Evolutionary conservation across 805 yeast genomes (phyloP).

Genomic region (Candida endomychidarum): DNA sequence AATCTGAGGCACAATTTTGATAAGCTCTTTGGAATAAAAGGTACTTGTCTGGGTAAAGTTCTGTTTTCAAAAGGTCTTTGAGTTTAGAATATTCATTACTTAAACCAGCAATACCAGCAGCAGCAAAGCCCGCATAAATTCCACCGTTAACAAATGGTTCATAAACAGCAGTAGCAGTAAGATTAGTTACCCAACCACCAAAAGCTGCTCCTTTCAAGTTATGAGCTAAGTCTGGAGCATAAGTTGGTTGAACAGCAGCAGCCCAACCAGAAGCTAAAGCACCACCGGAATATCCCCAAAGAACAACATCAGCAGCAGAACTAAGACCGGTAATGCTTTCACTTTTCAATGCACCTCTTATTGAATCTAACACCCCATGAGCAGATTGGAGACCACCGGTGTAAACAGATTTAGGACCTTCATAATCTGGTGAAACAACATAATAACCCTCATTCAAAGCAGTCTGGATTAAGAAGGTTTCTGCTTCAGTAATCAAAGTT

Average conservation of each 20-base stretch:
- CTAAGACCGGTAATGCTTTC: conserved; percentile 19
- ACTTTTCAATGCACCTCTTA: conserved; percentile 26
- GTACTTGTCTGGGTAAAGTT: conserved; percentile 9
- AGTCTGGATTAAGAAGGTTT: conserved; percentile 18
- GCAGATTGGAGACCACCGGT: conserved; percentile 35
- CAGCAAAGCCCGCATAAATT: conserved; percentile 28
- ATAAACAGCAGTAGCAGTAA: conserved; percentile 25
- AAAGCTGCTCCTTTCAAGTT: conserved; percentile 30
- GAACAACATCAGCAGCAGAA: conserved; percentile 17
- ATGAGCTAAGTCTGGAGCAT: conserved; percentile 31
- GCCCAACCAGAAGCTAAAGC: conserved; percentile 41
- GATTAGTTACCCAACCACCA: conserved; percentile 37
- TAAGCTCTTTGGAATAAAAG: conserved; percentile 10
- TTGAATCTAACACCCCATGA: conserved; percentile 28
- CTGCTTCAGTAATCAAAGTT: conserved; percentile 17
- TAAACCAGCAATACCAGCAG: conserved; percentile 31
- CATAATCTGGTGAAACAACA: conserved; percentile 35
- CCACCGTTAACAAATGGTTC: conserved; percentile 21
- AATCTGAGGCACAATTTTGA: conserved; percentile 9
- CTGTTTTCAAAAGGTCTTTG: conserved; percentile 2
- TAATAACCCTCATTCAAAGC: conserved; percentile 31
- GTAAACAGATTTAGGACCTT: conserved; percentile 33
- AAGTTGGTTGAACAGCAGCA: conserved; percentile 32
- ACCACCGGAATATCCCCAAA: conserved; percentile 43
- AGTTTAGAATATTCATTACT: conserved; percentile 28